Evolutionary conservation across 2,329 filamentous ascomycete species (phyloP).

Genomic region (Pyrenochaeta sp.): DNA sequence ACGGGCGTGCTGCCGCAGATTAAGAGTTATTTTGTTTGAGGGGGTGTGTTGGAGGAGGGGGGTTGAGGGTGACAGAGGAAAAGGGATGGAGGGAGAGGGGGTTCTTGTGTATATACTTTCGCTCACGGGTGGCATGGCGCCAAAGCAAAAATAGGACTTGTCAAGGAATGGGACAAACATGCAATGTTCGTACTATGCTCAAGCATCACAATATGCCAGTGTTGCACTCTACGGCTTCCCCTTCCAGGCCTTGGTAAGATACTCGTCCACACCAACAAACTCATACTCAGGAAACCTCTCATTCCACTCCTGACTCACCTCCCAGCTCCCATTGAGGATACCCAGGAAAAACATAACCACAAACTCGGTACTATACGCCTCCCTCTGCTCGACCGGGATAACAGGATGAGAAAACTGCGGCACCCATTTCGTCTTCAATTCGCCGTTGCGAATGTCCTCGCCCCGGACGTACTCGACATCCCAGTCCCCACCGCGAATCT

Average conservation of each 20-base stretch:
- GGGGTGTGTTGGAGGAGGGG: not conserved
- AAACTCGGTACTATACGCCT: slow-evolving; percentile 47
- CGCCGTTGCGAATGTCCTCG: slow-evolving; percentile 58
- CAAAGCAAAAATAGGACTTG: too few species aligned
- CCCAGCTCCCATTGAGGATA: slow-evolving; percentile 53
- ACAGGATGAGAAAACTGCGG: slow-evolving; percentile 42
- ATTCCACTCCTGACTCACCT: slow-evolving; percentile 57
- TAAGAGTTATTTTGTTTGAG: slow-evolving; percentile 41
- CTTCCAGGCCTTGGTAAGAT: slow-evolving; percentile 52
- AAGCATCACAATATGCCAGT: not conserved
- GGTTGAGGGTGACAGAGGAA: not conserved
- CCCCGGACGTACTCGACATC: slow-evolving; percentile 55
- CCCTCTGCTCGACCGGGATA: slow-evolving; percentile 46
- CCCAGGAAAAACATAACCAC: slow-evolving; percentile 54
- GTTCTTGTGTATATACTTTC: slow-evolving; percentile 14
- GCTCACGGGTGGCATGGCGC: too few species aligned
- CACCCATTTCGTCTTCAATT: slow-evolving; percentile 52
- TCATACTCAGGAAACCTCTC: slow-evolving; percentile 53
- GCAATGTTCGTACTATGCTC: too few species aligned
- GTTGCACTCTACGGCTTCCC: slow-evolving; percentile 39
- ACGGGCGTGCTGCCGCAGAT: slow-evolving; percentile 41
- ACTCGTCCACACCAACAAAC: slow-evolving; percentile 53
- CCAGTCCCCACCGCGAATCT: slow-evolving; percentile 41
- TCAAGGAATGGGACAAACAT: too few species aligned
- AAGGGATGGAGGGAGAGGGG: not conserved